Base-by-base conservation (phyloP, 1,284 basidiomycete genomes). In the Rugosomyces carneus region DNA sequence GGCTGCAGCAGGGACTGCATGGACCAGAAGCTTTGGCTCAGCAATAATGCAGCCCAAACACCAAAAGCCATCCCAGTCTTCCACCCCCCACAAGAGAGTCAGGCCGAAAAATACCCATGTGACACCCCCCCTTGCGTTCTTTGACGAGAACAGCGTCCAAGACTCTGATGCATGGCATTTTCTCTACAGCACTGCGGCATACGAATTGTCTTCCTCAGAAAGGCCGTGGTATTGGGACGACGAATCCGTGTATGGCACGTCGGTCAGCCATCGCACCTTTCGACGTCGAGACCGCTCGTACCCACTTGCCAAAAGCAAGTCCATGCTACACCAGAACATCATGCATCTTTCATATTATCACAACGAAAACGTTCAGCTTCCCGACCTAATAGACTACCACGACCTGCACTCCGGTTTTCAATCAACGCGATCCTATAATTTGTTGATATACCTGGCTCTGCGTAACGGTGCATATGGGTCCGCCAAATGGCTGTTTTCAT, bases 391-490 rank as follows among this genome's bases (percentile, higher is more conserved):
- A 48, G 69, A 77, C 54, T 81, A 78, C 54, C 71, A 79, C 52
- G 68, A 68, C 35, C 53, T 66, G 24, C 67, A 70, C 53, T 64
- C 69, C 18, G 49, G 54, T 35, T 54, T 69, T 38, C 75, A 71
- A 43, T 73, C 75, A 9, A 70, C 70, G 32, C 63, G 62, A 32
- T 77, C 79, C 1, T 80, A 74, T 58, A 80, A 81, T 56, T 53
- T 76, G 15, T 67, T 81, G 53, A 68, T 81, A 42, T 53, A 57
- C 35, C 54, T 77, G 19, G 69, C 73, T 2, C 56, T 81, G 45
- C 70, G 69, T 21, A 67, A 67, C 48, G 58, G 62, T 5, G 64
- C 67, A 24, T 72, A 69, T 48, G 71, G 73, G 5, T 63, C 63
- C 3, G 69, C 65, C 5, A 57, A 49, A 19, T 66, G 65, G 51